Evolutionary conservation across 331 rosid species (phyloP).

Genomic region (Malus hybrid): DNA sequence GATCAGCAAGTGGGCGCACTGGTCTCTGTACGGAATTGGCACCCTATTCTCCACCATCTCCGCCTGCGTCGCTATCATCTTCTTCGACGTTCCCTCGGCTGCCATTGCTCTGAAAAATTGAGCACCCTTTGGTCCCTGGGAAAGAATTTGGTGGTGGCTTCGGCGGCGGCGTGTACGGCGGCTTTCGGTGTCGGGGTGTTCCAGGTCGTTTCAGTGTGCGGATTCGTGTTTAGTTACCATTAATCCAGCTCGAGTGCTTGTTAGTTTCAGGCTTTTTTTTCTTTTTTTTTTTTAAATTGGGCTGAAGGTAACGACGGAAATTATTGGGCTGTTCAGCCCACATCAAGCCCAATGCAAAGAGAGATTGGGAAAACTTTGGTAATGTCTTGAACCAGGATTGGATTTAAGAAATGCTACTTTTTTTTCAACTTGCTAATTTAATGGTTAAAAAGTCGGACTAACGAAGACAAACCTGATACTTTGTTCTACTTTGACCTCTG

Average conservation of each 20-base stretch:
- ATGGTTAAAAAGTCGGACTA: too few species aligned
- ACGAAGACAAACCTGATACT: too few species aligned
- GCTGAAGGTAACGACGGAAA: not conserved
- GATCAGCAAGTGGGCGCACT: constrained; percentile 84
- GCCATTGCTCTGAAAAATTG: constrained; percentile 33
- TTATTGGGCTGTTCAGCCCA: not conserved
- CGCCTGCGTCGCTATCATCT: constrained; percentile 92
- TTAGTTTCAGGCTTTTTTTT: not conserved
- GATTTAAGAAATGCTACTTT: too few species aligned
- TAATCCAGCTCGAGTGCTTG: not conserved
- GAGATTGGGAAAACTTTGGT: too few species aligned
- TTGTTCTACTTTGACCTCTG: too few species aligned
- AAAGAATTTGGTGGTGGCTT: not conserved
- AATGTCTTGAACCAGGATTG: too few species aligned
- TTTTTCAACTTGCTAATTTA: too few species aligned
- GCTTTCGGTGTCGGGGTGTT: not conserved
- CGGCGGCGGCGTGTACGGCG: not conserved
- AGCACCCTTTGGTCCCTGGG: not conserved
- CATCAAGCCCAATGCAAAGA: not conserved
- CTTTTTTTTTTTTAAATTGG: not conserved
- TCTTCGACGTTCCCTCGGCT: constrained; percentile 72
- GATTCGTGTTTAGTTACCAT: not conserved
- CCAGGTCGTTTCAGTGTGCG: not conserved
- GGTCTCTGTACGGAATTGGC: constrained; percentile 78
- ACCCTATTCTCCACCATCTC: constrained; percentile 89